Base-by-base conservation (phyloP, 2,329 filamentous ascomycete species). In the Curvularia sp. region DNA sequence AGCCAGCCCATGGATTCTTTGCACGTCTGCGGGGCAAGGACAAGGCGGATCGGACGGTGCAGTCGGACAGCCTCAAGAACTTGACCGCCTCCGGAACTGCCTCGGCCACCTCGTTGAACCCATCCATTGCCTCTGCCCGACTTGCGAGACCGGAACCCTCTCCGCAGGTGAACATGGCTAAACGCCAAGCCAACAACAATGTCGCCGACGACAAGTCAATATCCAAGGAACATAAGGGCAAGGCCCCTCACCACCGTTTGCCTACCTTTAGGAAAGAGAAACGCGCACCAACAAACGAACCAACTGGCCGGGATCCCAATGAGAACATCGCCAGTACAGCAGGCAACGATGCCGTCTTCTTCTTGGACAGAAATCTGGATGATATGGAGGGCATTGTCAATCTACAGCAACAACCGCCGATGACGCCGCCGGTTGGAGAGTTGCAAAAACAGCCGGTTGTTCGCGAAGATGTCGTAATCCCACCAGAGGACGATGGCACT, bases 351-450 rank as follows among this genome's bases (percentile, higher is more conserved):
- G 85, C 85, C 12, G 77, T 92, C 46, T 96, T 89, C 78, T 86
- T 86, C 69, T 85, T 98, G 26, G 94, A 98, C 75, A 96, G 92
- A 1, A 90, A 98, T 73, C 84, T 98, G 48, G 87, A 88, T 56
- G 87, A 97, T 68, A 95, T 99, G 92, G 90, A 93, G 69, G 95
- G 92, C 22, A 97, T 98, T 63, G 80, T 98, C 59, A 88, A 88
- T 51, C 69, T 73, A 8, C 74, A 76, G 52, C 86, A 76, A 50
- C 86, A 88, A 62, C 88, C 85, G 18, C 87, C 89, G 0, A 81
- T 93, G 71, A 90, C 91, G 1, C 90, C 91, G 1, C 88, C 92
- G 5, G 72, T 72, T 12, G 75, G 73, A 22, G 80, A 82, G 6
- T 71, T 79, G n/a, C 77, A 75, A 53, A 72, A 74, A 31, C 55